Evolutionary conservation across 2,329 filamentous ascomycete species (phyloP).

Genomic region (Helicocarpus griseus): DNA sequence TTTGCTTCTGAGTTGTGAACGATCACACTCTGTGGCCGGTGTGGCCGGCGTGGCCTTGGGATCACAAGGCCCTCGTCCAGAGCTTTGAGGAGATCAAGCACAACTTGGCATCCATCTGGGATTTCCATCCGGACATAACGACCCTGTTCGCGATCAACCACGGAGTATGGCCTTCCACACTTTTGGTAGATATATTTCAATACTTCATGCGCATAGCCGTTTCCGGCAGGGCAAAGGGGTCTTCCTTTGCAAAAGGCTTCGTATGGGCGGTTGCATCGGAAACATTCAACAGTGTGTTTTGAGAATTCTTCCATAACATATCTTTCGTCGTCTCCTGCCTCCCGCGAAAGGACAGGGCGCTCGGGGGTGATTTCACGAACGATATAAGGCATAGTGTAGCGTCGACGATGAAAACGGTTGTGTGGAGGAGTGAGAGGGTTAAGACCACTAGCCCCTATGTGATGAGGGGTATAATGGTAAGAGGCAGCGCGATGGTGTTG

Average conservation of each 20-base stretch:
- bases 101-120: constrained; percentile 26
- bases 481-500: background rate
- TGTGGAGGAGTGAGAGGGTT: background rate
- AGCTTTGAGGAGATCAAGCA: constrained; percentile 31
- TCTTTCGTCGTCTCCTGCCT: constrained; percentile 23
- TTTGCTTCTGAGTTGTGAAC: constrained; percentile 2
- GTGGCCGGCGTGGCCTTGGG: constrained; percentile 3
- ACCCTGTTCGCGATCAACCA: constrained; percentile 31
- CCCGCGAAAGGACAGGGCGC: constrained; percentile 14
- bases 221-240: constrained; percentile 26
- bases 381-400: constrained; percentile 41
- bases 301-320: constrained; percentile 27
- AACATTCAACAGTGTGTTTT: constrained; percentile 25
- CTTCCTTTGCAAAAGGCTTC: constrained; percentile 17
- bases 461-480: background rate
- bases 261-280: constrained; percentile 23
- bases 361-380: constrained; percentile 14
- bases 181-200: constrained; percentile 27
- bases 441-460: background rate
- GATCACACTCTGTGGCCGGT: constrained; percentile 7
- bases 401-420: constrained; percentile 1
- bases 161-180: constrained; percentile 31
- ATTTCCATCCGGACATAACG: constrained; percentile 33
- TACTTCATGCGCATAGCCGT: constrained; percentile 23
- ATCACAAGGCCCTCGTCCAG: constrained; percentile 30